Base-by-base conservation (phyloP, 257 asterid species). In the Penstemon eatonii region DNA sequence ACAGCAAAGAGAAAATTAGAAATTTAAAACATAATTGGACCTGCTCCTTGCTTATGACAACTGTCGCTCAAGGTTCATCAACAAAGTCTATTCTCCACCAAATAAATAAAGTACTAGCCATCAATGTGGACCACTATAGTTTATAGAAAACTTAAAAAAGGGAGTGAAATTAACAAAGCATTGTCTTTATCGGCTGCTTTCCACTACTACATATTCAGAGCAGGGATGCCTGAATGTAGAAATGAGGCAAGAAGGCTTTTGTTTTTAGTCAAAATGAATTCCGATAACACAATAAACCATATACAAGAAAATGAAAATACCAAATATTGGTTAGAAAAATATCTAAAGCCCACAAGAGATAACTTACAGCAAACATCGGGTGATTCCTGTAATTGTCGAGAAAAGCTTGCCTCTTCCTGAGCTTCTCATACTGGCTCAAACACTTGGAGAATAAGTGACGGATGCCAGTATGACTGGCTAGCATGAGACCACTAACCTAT, bases 371-470 rank as follows among this genome's bases (percentile, higher is more conserved):
- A 89, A 94, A 94, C 90, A 83, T 86, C 41, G 98, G 95, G 68
- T 87, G 83, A 73, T 89, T 94, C 81, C 93, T 84, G 83, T 94
- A 94, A 66, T 91, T 94, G 72, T 94, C 99, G 53, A 94, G 96
- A 87, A 94, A 94, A 70, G 99, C 99, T 85, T 91, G 98, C 71
- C 98, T 86, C 87, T 94, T 94, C 80, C 99, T 84, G 88, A 94
- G 78, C 80, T 91, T 91, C 73, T 91, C 98, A 72, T 94, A 94
- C 80, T 94, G 99, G 87, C 92, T 88, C 93, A 94, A 81, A 66
- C 96, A 91, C 82, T 91, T 91, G 76, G 95, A 81, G 77, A 94
- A 94, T 82, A 94, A 85, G 81, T 94, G 99, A 59, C 99, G 99
- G 76, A 94, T 91, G 65, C 99, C 96, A 75, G 99, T 94, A 75